Evolutionary conservation across 1,284 basidiomycete species (phyloP).

Genomic region (Polyporus tsugae): DNA sequence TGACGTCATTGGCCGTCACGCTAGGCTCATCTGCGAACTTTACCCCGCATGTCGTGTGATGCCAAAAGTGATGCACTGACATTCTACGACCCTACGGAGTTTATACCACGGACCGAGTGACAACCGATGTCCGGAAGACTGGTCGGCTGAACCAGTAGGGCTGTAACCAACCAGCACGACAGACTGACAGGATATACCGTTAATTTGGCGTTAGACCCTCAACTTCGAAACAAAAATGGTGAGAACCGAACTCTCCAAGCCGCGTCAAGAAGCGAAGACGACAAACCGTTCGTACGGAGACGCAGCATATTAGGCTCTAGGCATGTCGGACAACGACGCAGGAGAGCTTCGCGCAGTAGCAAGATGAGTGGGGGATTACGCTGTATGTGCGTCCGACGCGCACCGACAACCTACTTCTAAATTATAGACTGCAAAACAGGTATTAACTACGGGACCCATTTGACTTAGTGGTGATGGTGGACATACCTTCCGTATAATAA

Average conservation of each 20-base stretch:
- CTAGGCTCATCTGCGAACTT: neutral
- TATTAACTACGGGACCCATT: neutral
- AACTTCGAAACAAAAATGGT: neutral
- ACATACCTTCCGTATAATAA: constrained; percentile 4
- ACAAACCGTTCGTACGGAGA: neutral
- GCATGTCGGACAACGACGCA: too few species aligned
- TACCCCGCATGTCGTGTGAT: neutral
- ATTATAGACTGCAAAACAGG: neutral
- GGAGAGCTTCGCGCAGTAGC: neutral
- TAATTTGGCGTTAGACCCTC: neutral
- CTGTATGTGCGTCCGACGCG: neutral
- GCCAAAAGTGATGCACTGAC: neutral
- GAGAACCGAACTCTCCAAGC: neutral
- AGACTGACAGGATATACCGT: too few species aligned
- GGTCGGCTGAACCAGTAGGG: neutral
- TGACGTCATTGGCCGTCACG: neutral
- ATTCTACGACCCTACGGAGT: neutral
- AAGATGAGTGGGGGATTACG: neutral
- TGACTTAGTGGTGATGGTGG: neutral
- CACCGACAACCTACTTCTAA: neutral
- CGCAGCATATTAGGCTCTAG: neutral
- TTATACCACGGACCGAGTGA: neutral
- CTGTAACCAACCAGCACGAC: neutral
- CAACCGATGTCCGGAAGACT: neutral
- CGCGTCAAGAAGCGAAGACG: neutral